Base-by-base conservation (phyloP, 257 asterid genomes). In the Nicotiana benthamiana region DNA sequence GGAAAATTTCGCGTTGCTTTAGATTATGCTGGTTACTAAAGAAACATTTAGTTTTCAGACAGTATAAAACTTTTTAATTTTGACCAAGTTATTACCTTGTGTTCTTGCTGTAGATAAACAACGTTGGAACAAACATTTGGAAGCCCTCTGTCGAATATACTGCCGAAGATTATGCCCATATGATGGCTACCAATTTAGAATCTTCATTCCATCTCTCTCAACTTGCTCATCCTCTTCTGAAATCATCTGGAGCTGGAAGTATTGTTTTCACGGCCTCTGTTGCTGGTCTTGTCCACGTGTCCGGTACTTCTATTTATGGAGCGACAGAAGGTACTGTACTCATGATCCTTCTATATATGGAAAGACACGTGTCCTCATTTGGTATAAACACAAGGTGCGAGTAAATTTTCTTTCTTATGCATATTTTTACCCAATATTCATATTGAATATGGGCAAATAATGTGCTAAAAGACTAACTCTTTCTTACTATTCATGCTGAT, bases 61-160 rank as follows among this genome's bases (percentile, higher is more conserved):
- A 56, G 1, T 62, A 27, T 2, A 27, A 0, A 40, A 2, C 27
- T 22, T 3, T 60, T 60, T 11, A 60, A 4, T 5, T 51, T 15
- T 15, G 12, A 16, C 72, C 15, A 30, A 30, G 36, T 32, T 8
- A 0, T 34, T 18, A 1, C 13, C 17, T 17, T 16, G 17, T 65
- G 15, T 5, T 81, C 18, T 36, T 17, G 15, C 9, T 83, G 74
- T 75, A 94, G 99, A 75, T 96, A 82, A 96, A 96, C 83, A 96
- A 96, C 87, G 97, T 90, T 6, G 99, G 99, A 83, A 94, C 97
- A 57, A 94, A 92, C 84, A 86, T 96, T 81, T 85, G 97, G 91
- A 96, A 96, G 86, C 91, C 90, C 36, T 90, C 98, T 28, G 85
- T 87, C 75, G 93, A 93, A 57, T 96, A 91, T 82, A 91, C 89